Evolutionary conservation across 2,329 filamentous ascomycete genomes (phyloP).

Genomic region (Sporothrix brasiliensis): DNA sequence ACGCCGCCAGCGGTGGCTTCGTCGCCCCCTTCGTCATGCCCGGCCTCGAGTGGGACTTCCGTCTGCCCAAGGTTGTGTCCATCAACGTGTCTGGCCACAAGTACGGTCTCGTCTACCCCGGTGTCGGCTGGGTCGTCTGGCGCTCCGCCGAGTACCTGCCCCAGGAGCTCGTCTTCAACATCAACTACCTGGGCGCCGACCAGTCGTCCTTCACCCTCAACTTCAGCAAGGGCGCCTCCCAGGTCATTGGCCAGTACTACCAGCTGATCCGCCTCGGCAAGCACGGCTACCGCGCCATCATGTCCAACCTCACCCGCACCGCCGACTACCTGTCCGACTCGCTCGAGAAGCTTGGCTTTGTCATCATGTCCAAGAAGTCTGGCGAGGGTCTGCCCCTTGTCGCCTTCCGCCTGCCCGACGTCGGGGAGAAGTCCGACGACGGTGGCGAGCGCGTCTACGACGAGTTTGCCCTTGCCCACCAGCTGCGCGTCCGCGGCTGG

Average conservation of each 20-base stretch:
- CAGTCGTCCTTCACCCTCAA: constrained; percentile 96
- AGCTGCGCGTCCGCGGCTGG: constrained; percentile 85
- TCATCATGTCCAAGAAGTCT: constrained; percentile 80
- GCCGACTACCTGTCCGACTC: constrained; percentile 81
- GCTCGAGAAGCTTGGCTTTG: constrained; percentile 75
- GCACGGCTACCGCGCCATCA: constrained; percentile 87
- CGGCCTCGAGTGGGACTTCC: constrained; percentile 87
- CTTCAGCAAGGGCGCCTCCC: constrained; percentile 92
- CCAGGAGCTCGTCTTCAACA: constrained; percentile 95
- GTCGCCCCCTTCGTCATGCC: constrained; percentile 90
- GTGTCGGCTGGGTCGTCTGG: constrained; percentile 94
- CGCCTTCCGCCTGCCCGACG: constrained; percentile 72
- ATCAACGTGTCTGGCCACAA: constrained; percentile 97
- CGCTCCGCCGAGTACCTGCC: constrained; percentile 80
- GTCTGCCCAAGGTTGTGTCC: constrained; percentile 81
- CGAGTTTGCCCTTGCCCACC: constrained; percentile 80
- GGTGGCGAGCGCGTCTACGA: constrained; percentile 65
- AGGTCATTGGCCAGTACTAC: constrained; percentile 97
- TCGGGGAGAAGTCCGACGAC: background rate
- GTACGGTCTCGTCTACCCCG: constrained; percentile 74
- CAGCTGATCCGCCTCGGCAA: constrained; percentile 94
- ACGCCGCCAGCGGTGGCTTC: constrained; percentile 89
- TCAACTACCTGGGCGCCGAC: constrained; percentile 96
- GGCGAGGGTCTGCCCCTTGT: constrained; percentile 85
- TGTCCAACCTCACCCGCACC: constrained; percentile 88